Base-by-base conservation (phyloP, 2,329 filamentous ascomycete genomes). In the Cladosporium sp. region DNA sequence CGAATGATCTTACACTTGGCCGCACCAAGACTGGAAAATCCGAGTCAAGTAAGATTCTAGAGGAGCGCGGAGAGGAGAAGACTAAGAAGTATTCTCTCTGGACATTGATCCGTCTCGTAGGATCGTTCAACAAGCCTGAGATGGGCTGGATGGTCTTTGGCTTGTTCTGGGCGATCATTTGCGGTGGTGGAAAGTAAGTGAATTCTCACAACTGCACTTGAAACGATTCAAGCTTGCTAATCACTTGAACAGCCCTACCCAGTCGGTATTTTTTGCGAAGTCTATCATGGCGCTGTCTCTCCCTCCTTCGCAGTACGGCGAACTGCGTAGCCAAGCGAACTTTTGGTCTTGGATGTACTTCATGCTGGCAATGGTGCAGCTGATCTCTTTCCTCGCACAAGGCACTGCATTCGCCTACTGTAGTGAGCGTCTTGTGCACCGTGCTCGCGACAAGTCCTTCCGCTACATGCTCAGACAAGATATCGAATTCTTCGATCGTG, bases 301-400 rank as follows among this genome's bases (percentile, higher is more conserved):
- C 19, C 73, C 76, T 15, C 73, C 65, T 37, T 79, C 80, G 72
- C 39, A 20, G 1, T 84, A 78, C 42, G 74, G 70, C 30, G 74
- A 84, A 56, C 80, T 95, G 55, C 84, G 87, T 64, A 78, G 81
- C 17, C 83, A 93, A 60, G 86, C 88, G 19, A 85, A 91, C 69
- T 96, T 96, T 72, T 97, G 91, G 91, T 87, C 85, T 59, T 77
- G 86, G 67, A 96, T 96, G 91, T 96, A 88, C 73, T 81, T 92
- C 63, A 92, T 96, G 82, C 80, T 97, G 57, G 92, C 86, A 2
- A 74, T 91, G 56, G 84, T 88, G 9, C 84, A 89, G 69, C 84
- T 95, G 60, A 72, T 92, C 56, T 80, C 87, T 5, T 91, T 88
- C 66, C 73, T 82, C 19, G 73, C 77, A 5, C 88, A 93, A 68